Base-by-base conservation (phyloP, 2,329 filamentous ascomycete genomes). In the Colletotrichum sp. region DNA sequence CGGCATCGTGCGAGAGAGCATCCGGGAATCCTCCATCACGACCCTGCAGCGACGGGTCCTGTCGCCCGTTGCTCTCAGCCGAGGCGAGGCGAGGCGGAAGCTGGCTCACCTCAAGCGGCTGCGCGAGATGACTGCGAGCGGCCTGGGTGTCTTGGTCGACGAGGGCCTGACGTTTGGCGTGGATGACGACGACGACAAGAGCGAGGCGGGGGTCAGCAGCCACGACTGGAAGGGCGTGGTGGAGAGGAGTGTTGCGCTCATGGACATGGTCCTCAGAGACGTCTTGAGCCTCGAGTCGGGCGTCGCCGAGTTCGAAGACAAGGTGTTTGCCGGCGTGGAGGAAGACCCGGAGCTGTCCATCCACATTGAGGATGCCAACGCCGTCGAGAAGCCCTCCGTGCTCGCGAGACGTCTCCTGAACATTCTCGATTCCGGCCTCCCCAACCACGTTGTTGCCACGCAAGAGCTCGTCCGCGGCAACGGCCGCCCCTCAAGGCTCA, bases 91-190 rank as follows among this genome's bases (percentile, higher is more conserved):
- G 12, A 89, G 93, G 61, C 87, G 86, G 74, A 98, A 97, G 82
- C 93, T 94, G 79, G 89, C 89, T 5, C 89, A 89, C 24, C 87
- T 98, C 64, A 93, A 90, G 79, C 91, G 91, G 78, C 87, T 98
- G 76, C 90, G 94, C 61, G 90, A 96, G 79, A 91, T 96, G 83
- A 95, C 95, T 69, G 95, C 96, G 3, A 96, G 94, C 79, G 94
- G 95, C 2, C 87, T 98, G 6, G 97, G 97, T 18, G 91, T 98
- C 6, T 86, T 99, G 31, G 92, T 98, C 77, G 95, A 96, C 69
- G 95, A 98, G 80, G 95, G 94, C 4, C 86, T 98, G 62, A 92
- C 91, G 64, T 92, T 94, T 77, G 89, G 89, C 57, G 86, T 89
- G 24, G 88, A 88, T 33, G 90, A 92, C 18, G 83, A 87, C 69